These are phyloP conservation scores for Phaeosphaeriaceae sp. DNA, from an alignment of 2,329 filamentous ascomycete species.

Conservation along the genomic window DNA sequence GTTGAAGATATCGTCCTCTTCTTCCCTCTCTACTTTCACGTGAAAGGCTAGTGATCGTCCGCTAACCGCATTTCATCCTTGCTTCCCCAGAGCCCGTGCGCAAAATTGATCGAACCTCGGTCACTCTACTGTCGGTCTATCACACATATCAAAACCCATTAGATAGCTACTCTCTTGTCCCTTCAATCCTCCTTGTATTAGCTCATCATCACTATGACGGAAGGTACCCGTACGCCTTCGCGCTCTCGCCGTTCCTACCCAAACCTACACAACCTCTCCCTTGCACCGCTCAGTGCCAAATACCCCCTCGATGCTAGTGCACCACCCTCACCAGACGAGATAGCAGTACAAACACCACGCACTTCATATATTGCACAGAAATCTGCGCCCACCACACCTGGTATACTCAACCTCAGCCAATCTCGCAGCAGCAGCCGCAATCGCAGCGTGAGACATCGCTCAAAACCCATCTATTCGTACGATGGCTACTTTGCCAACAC, in stretches of 20 bases:
- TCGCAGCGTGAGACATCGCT: conserved; percentile 41
- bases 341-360: conserved; percentile 35
- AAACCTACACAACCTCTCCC: conserved; percentile 64
- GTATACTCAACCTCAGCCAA: conserved; percentile 53
- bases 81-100: conserved; percentile 29
- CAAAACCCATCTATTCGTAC: conserved; percentile 40
- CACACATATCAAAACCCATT: conserved; percentile 6
- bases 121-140: conserved; percentile 22
- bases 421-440: conserved; percentile 35
- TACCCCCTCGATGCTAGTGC: conserved; percentile 57
- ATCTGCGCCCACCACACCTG: conserved; percentile 57
- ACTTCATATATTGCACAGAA: conserved; percentile 57
- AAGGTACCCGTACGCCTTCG: conserved; percentile 30
- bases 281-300: conserved; percentile 64
- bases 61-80: conserved; percentile 16
- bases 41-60: conserved; percentile 23
- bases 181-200: neutral
- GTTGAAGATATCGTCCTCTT: neutral
- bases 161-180: no score
- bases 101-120: conserved; percentile 32
- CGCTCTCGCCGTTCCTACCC: conserved; percentile 62
- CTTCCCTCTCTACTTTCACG: conserved; percentile 23
- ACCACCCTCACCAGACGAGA: conserved; percentile 43
- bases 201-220: conserved; percentile 21
- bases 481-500: conserved; percentile 41